These are phyloP conservation scores for Heritiera fomes DNA, from an alignment of 345 rosid species.

Conservation along the genomic window DNA sequence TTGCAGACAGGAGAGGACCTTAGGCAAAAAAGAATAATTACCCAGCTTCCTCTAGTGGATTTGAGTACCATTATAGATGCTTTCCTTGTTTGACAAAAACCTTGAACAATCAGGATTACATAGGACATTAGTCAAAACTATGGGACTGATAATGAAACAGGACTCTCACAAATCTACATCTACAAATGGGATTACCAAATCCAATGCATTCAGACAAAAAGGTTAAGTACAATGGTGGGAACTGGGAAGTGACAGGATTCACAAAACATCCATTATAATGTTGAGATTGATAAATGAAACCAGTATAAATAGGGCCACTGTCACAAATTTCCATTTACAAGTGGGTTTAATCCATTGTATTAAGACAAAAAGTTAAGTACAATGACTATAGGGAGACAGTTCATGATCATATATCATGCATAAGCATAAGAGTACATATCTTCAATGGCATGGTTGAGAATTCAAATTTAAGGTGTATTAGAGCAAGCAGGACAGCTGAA, in stretches of 20 bases:
- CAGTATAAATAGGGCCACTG: background rate
- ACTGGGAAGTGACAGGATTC: background rate
- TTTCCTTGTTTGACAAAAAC: background rate
- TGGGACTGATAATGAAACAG: conserved; percentile 1
- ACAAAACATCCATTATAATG: background rate
- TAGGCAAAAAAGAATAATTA: background rate
- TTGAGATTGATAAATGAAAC: background rate
- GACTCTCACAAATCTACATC: background rate
- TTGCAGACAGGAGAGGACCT: background rate
- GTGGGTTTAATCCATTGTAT: background rate
- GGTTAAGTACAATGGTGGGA: background rate
- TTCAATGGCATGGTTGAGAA: background rate
- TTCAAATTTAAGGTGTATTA: conserved; percentile 27
- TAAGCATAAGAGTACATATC: background rate
- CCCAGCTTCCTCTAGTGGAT: background rate
- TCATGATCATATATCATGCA: conserved; percentile 1
- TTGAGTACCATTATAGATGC: background rate
- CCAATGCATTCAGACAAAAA: background rate
- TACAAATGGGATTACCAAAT: conserved; percentile 6
- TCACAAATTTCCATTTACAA: conserved; percentile 6
- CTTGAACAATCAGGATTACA: background rate
- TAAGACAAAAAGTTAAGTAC: background rate
- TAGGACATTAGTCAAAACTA: background rate
- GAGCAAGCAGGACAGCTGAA: conserved; percentile 80
- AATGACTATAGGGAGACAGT: background rate